Base-by-base conservation (phyloP, 208 protist species). In the Wallacemonas sp. region DNA sequence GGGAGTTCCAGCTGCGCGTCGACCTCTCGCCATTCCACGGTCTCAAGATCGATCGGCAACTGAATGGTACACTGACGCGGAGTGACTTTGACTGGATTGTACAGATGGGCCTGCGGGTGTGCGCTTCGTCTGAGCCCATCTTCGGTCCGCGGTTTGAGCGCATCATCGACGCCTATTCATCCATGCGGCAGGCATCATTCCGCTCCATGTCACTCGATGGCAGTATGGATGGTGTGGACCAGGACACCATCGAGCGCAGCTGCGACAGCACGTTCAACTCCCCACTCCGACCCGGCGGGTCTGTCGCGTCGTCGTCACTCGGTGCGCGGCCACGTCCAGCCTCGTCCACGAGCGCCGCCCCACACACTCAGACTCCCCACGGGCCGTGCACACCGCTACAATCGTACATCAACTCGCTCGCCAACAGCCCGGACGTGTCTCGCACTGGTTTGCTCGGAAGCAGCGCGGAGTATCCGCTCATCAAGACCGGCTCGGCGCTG, bases 61-160 rank as follows among this genome's bases (percentile, higher is more conserved):
- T 67, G 15, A 63, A 45, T 10, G 78, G 78, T 1, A 53, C 55
- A 9, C 64, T 85, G 34, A 77, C 41, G 17, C 58, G 54, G 17
- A 26, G 30, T 13, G 78, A 85, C 53, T 85, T 85, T 62, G 39
- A 65, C 5, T 85, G 78, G 78, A 34, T 85, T 3, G 32, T 75
- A 4, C 61, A 76, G 42, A 45, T 24, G 17, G 63, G 62, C 54
- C 39, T 71, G 66, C 38, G 53, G 32, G 71, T 63, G 50, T 57
- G 50, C 50, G n/a, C 29, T 4, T 4, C 42, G 42, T 29, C 30
- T 0, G 30, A 33, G 63, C 19, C n/a, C 5, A 8, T 58, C 50
- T 68, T 44, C 13, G 32, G 19, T 6, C 55, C 55, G 5, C 55
- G 30, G 30, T 57, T 57, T 57, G 50, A 41, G n/a, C 22, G 71